phyloP scores from a whole-genome alignment of 148 eudicot genomes.

The Rhododendron mucronatum region DNA sequence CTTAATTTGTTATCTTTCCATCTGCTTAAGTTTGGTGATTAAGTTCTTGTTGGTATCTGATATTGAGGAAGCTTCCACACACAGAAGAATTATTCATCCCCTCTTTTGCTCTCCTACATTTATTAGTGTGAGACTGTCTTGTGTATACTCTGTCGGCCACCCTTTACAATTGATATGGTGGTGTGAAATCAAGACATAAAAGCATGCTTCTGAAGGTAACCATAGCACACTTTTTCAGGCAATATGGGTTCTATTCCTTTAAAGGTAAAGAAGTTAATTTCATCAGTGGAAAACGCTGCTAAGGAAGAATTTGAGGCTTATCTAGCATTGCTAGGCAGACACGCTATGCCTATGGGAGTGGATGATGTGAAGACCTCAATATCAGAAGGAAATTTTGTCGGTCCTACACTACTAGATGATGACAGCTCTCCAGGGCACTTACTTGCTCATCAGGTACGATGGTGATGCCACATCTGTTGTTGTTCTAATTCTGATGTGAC shows the following conservation, averaged over 20 bases:
- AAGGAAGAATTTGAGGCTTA: slow-evolving; percentile 9
- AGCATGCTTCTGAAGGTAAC: neutral
- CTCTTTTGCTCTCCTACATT: neutral
- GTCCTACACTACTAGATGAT: slow-evolving; percentile 1
- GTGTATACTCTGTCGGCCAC: neutral
- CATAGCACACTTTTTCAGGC: slow-evolving; percentile 19
- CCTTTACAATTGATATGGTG: neutral
- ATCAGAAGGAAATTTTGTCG: slow-evolving; percentile 14
- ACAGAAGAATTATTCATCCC: neutral
- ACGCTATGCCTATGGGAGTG: slow-evolving; percentile 12
- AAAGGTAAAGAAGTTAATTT: slow-evolving; percentile 22
- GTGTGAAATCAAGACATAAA: neutral
- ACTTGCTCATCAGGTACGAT: slow-evolving; percentile 51
- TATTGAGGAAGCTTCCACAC: neutral
- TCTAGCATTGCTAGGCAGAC: slow-evolving; percentile 10
- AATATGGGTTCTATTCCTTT: slow-evolving; percentile 21
- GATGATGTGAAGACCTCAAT: slow-evolving; percentile 12
- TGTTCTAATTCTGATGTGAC: neutral
- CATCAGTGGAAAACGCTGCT: slow-evolving; percentile 20
- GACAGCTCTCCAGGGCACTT: slow-evolving; percentile 11
- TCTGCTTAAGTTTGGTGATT: neutral
- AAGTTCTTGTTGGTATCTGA: neutral
- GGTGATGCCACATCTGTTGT: slow-evolving; percentile 20
- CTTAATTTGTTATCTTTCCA: neutral
- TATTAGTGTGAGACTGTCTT: neutral